Evolutionary conservation across 805 yeast genomes (phyloP).

Genomic region (Starmerella tilneyi): DNA sequence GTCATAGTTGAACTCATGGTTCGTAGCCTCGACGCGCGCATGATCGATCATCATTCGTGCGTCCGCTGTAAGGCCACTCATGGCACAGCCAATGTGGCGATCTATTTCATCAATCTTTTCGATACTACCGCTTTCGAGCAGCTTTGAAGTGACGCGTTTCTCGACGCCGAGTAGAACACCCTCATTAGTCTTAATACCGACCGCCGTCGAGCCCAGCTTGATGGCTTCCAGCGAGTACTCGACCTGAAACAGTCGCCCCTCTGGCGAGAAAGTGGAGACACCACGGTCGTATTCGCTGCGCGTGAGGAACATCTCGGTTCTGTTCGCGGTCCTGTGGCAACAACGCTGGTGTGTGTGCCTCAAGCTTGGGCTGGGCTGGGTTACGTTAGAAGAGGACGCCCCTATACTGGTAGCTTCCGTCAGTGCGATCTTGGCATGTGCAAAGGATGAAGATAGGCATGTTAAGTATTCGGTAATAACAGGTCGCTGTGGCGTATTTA

Average conservation of each 20-base stretch:
- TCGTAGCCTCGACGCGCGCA: slow-evolving; percentile 74
- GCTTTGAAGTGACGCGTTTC: slow-evolving; percentile 86
- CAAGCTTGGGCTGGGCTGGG: no score
- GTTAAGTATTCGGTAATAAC: no score
- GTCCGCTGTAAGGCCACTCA: slow-evolving; percentile 97
- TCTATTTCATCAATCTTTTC: slow-evolving; percentile 95
- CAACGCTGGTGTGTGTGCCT: no score
- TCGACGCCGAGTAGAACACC: slow-evolving; percentile 96
- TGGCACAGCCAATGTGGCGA: slow-evolving; percentile 91
- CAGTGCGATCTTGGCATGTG: no score
- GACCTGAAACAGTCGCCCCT: slow-evolving; percentile 95
- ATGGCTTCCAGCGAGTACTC: slow-evolving; percentile 97
- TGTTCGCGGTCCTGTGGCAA: slow-evolving; percentile 8
- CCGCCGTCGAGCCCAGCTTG: slow-evolving; percentile 94
- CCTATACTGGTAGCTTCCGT: no score
- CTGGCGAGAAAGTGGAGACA: slow-evolving; percentile 96
- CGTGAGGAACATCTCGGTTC: slow-evolving; percentile 71
- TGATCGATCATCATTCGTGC: slow-evolving; percentile 98
- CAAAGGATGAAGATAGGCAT: no score
- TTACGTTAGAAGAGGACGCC: no score
- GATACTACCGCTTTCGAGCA: slow-evolving; percentile 83
- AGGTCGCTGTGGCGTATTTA: no score
- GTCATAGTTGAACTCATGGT: slow-evolving; percentile 81
- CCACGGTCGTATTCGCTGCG: slow-evolving; percentile 99
- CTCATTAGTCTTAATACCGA: slow-evolving; percentile 88